Conservation (phyloP, 768 basidiomycete genomes). For the Pleurotus tuber-regium region DNA sequence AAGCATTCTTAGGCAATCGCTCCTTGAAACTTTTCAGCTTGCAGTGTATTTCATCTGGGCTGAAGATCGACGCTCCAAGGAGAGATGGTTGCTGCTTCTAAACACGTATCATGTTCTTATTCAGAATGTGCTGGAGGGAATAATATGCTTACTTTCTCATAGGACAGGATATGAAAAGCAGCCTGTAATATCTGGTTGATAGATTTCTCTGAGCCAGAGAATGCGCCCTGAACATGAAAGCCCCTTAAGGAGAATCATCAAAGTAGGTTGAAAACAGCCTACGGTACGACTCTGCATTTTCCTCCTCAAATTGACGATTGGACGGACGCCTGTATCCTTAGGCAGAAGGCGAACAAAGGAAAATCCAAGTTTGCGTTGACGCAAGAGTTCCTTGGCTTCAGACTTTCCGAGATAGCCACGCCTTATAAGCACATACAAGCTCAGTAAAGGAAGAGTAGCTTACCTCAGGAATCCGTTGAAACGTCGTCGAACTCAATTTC, state of each 20-base stretch:
- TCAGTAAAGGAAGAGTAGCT: constrained; percentile 12
- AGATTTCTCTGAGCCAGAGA: constrained; percentile 43
- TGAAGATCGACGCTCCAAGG: constrained; percentile 81
- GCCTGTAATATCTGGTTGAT: constrained; percentile 88
- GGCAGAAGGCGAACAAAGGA: constrained; percentile 88
- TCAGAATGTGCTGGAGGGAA: no score
- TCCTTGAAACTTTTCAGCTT: constrained; percentile 72
- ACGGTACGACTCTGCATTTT: constrained; percentile 35
- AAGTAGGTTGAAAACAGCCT: background rate
- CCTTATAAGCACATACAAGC: background rate
- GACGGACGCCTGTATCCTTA: constrained; percentile 92
- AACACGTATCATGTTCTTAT: no score
- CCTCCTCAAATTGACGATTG: constrained; percentile 86
- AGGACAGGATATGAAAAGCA: constrained; percentile 83
- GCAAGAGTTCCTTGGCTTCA: constrained; percentile 63
- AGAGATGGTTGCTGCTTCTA: constrained; percentile 62
- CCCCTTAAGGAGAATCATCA: background rate
- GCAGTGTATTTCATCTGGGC: constrained; percentile 77
- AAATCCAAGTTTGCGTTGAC: constrained; percentile 74
- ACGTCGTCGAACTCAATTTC: constrained; percentile 67
- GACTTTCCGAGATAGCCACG: constrained; percentile 33
- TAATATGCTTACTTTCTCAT: constrained; percentile 66
- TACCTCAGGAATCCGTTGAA: constrained; percentile 70
- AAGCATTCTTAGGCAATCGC: constrained; percentile 36
- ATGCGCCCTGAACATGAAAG: constrained; percentile 26